A percentile compares a stretch with the other conserved stretches of the same genome.
phyloP scores from a whole-genome alignment of 106 monocot genomes.

The Dioscorea zingiberensis region DNA sequence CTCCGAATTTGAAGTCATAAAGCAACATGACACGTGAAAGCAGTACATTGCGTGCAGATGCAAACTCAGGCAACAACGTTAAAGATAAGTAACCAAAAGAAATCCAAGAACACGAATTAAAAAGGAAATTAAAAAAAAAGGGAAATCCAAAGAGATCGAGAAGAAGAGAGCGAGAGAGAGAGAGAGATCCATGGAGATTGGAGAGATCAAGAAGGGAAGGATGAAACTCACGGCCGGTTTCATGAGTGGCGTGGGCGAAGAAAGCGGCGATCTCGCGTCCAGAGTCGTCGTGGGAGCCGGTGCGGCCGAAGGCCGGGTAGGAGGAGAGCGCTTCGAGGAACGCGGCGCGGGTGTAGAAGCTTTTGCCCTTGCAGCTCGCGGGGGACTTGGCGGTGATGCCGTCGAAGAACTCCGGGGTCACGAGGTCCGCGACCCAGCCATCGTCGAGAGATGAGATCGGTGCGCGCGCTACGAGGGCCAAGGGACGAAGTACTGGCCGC shows the following conservation, averaged over 20 bases:
- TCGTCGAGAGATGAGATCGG: no score
- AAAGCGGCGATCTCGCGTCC: slow-evolving; percentile 52
- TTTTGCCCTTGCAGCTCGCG: slow-evolving; percentile 22
- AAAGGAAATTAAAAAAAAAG: neutral
- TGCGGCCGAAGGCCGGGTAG: slow-evolving; percentile 25
- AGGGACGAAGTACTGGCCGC: no score
- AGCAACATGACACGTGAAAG: no score
- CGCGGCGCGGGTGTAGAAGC: slow-evolving; percentile 32
- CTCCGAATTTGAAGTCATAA: no score
- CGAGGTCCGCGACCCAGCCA: slow-evolving; percentile 33
- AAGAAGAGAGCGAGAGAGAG: neutral
- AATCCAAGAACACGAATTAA: neutral
- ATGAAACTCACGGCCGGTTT: slow-evolving; percentile 39
- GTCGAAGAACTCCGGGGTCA: slow-evolving; percentile 41
- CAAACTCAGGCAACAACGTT: no score
- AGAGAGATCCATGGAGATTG: no score
- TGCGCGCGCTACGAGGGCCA: neutral
- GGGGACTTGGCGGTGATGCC: slow-evolving; percentile 30
- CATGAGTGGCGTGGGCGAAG: slow-evolving; percentile 50
- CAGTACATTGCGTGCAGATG: neutral
- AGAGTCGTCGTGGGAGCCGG: slow-evolving; percentile 29
- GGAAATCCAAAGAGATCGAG: no score
- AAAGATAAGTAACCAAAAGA: neutral
- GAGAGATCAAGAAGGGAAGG: no score
- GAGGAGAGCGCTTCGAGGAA: slow-evolving; percentile 22